Conservation (phyloP, 805 yeast species). For the Zygotorulaspora danielsina region DNA sequence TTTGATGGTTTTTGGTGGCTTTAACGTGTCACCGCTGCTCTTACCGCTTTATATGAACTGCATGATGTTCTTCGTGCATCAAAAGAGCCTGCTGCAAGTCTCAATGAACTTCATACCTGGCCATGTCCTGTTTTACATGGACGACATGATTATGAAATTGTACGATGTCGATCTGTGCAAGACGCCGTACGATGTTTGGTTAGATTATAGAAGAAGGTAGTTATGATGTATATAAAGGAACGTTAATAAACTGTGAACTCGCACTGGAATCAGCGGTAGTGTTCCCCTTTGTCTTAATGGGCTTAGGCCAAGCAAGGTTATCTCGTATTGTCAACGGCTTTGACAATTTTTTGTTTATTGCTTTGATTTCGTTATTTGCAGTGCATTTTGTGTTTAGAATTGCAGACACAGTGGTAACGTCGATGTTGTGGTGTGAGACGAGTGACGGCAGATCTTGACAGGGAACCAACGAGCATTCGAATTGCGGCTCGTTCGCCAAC, state of each 20-base stretch:
- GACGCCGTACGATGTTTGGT: constrained; percentile 28
- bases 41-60: constrained; percentile 25
- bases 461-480: background rate
- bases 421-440: constrained; percentile 15
- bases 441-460: background rate
- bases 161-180: constrained; percentile 30
- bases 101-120: constrained; percentile 30
- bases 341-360: constrained; percentile 25
- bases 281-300: constrained; percentile 12
- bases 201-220: constrained; percentile 9
- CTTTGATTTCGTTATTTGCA: constrained; percentile 19
- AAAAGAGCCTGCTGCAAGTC: constrained; percentile 20
- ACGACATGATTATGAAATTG: constrained; percentile 24
- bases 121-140: constrained; percentile 29
- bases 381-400: constrained; percentile 6
- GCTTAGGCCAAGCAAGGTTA: constrained; percentile 27
- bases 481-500: background rate
- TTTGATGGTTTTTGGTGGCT: constrained; percentile 21
- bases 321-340: constrained; percentile 22
- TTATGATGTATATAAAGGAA: constrained; percentile 21
- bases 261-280: constrained; percentile 3
- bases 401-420: constrained; percentile 21
- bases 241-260: constrained; percentile 12
- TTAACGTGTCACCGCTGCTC: constrained; percentile 21
- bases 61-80: constrained; percentile 20